These are phyloP conservation scores for Chaetomium fimeti DNA, from an alignment of 495 filamentous ascomycete genomes.

Conservation along the genomic window DNA sequence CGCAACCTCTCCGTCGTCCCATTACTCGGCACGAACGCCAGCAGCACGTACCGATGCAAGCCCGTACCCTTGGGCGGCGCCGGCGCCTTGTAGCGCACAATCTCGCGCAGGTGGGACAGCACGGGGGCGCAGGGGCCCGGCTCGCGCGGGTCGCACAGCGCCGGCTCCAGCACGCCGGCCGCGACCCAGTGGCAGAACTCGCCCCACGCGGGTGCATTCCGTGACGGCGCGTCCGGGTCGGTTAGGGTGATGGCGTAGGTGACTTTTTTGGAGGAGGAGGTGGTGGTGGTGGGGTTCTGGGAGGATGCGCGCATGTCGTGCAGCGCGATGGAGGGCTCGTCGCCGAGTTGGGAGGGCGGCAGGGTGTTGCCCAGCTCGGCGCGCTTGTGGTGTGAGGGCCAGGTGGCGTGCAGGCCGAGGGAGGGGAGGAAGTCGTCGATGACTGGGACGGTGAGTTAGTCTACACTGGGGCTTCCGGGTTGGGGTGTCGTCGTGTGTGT, in stretches of 20 bases:
- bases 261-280: constrained; percentile 21
- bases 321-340: constrained; percentile 48
- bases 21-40: constrained; percentile 51
- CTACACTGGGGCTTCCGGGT: no score
- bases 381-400: constrained; percentile 47
- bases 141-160: constrained; percentile 7
- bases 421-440: constrained; percentile 62
- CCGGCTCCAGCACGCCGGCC: constrained; percentile 31
- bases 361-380: constrained; percentile 62
- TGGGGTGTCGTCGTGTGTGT: neutral
- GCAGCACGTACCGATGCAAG: constrained; percentile 67
- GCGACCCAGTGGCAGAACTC: constrained; percentile 74
- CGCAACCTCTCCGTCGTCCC: constrained; percentile 41
- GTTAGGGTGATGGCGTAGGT: constrained; percentile 54
- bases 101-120: constrained; percentile 37
- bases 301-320: constrained; percentile 16
- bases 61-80: constrained; percentile 63
- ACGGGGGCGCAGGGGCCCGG: neutral
- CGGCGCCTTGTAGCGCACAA: constrained; percentile 60
- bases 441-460: constrained; percentile 35
- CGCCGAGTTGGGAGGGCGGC: constrained; percentile 50
- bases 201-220: constrained; percentile 62
- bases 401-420: constrained; percentile 52
- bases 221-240: constrained; percentile 69
- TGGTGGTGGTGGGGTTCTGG: no score